A percentile compares a stretch with the other conserved stretches of the same genome.
phyloP scores from a whole-genome alignment of 768 basidiomycete genomes.

The Pulveroboletus sp. region DNA sequence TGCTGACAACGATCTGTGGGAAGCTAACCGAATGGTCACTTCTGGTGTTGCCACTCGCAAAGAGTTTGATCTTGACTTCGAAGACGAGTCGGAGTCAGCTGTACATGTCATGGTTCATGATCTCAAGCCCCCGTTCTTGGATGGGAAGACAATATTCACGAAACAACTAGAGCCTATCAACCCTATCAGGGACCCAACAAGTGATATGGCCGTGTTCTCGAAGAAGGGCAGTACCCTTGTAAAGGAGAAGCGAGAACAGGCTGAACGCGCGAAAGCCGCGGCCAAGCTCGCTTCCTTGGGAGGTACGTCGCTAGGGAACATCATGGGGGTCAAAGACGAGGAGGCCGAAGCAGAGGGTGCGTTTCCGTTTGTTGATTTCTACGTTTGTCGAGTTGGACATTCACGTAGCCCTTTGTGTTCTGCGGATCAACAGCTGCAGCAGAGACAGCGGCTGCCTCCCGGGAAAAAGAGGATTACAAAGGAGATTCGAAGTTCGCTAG shows the following conservation, averaged over 20 bases:
- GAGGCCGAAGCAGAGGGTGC: slow-evolving; percentile 88
- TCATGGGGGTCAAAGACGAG: slow-evolving; percentile 95
- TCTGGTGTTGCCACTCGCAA: slow-evolving; percentile 91
- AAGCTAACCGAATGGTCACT: slow-evolving; percentile 94
- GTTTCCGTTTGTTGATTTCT: slow-evolving; percentile 29
- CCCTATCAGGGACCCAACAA: slow-evolving; percentile 88
- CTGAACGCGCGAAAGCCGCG: slow-evolving; percentile 93
- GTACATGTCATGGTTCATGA: slow-evolving; percentile 98
- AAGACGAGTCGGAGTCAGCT: slow-evolving; percentile 93
- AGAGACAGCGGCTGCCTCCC: slow-evolving; percentile 44
- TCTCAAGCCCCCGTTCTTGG: slow-evolving; percentile 95
- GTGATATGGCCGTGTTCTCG: slow-evolving; percentile 92
- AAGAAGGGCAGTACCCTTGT: slow-evolving; percentile 96
- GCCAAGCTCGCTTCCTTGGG: slow-evolving; percentile 91
- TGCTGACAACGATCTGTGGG: slow-evolving; percentile 98
- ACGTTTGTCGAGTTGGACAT: slow-evolving; percentile 60
- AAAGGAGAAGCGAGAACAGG: slow-evolving; percentile 93
- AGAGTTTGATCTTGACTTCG: slow-evolving; percentile 87
- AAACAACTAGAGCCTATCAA: slow-evolving; percentile 97
- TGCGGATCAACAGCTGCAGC: slow-evolving; percentile 43
- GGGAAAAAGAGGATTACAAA: slow-evolving; percentile 69
- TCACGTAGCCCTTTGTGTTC: slow-evolving; percentile 59
- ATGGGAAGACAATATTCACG: slow-evolving; percentile 93
- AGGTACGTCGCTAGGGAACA: slow-evolving; percentile 92
- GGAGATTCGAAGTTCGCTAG: slow-evolving; percentile 97